Evolutionary conservation across 75 land plant species (phyloP), one percentile per base, ranked within the genome.

Genomic region (Picea sitchensis): DNA sequence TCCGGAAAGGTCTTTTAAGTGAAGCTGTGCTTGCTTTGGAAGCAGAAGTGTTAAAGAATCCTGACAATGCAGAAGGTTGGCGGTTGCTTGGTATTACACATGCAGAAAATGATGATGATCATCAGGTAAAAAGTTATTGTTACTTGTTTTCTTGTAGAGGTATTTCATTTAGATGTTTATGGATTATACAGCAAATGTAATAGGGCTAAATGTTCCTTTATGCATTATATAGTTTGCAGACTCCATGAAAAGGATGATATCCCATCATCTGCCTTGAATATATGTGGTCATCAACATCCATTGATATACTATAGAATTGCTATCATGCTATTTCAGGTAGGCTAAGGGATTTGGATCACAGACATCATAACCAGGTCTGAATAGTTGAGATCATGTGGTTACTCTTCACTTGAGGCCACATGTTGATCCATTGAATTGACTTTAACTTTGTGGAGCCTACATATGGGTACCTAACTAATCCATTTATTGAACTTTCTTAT

Each of bases 61-160:
- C 97, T 58, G 91, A 90, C 26, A 96, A 96, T 87, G 82, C 99
- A 69, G 99, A 96, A 83, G 99, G 95, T 74, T 96, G 99, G 99
- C 92, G 99, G 62, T 78, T 96, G 63, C 90, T 96, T 78, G 99
- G 99, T 44, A 92, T 96, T 61, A 89, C 99, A 38, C 98, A 96
- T 87, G 99, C 99, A 62, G 99, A 96, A 78, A 96, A 96, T 83
- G 99, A 96, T 83, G 99, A 96, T 84, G 99, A 96, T 86, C 88
- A 90, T 79, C 99, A 96, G 94, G 99, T 96, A 30, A 23, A 31
- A 30, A 75, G 61, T 21, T 14, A 14, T n/a, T 80, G 13, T 2
- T 34, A 13, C 13, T 80, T 11, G 18, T 34, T 81, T 80, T 3
- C 61, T 61, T 61, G 41, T 73, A 14, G 32, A 59, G 61, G 38